Evolutionary conservation across 441 rosid species (phyloP), one percentile per base, ranked within the genome.

Genomic region (Gossypium schwendimanii): DNA sequence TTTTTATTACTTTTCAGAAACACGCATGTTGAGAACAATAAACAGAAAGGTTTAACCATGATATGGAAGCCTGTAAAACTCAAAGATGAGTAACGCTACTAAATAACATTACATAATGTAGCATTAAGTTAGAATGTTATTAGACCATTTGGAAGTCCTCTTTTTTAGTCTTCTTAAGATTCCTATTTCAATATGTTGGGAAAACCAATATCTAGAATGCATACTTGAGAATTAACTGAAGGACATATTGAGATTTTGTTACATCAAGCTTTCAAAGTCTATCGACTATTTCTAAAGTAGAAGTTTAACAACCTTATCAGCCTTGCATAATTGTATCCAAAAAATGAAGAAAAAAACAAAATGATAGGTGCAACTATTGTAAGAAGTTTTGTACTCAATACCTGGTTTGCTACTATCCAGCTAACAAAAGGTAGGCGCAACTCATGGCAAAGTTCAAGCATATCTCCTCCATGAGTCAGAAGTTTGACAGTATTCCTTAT

Each of bases 371-470:
- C 26, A 41, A 59, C 8, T 71, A 49, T n/a, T 39, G 11, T 65
- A 70, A 63, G 15, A 53, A 45, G 52, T 60, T 70, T 44, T 45
- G 59, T 33, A 70, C 73, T 52, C 20, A 71, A 5, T 81, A 94
- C 98, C 99, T 91, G 97, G 65, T 87, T 88, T 67, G 59, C 80
- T 66, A 83, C 77, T 44, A 84, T 85, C 99, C 97, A 94, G 71
- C 77, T 81, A 79, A 83, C 88, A 83, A 92, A 94, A 63, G 98
- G 96, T 73, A 86, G 77, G 45, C 99, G 97, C 74, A 94, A 80
- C 86, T 94, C 99, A 68, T 86, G 87, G 81, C 96, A 87, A 80
- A 94, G 94, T 77, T 91, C 99, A 79, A 94, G 88, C 83, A 94
- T 81, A 81, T 94, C 94, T 72, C 99, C 99, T 77, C 98, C 98